Evolutionary conservation across 345 rosid species (phyloP).

Genomic region (Gossypium rotundifolium): DNA sequence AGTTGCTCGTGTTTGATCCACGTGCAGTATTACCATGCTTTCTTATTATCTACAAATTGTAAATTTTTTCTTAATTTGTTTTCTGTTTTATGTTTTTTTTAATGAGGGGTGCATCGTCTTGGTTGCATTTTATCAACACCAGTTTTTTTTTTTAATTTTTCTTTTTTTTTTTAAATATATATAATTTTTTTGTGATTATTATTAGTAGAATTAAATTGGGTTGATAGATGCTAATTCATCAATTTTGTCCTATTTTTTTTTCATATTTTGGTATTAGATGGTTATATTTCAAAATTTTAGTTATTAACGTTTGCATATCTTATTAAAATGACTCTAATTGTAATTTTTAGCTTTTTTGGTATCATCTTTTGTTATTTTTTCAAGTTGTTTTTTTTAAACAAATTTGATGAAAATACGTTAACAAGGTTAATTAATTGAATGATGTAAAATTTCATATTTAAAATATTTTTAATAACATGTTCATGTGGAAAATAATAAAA

Average conservation of each 20-base stretch:
- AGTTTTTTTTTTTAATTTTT: conserved; percentile 13
- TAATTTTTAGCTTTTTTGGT: too few relatives aligned
- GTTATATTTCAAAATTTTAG: too few relatives aligned
- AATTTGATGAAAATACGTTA: too few relatives aligned
- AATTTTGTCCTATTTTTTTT: not conserved
- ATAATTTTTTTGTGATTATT: conserved; percentile 8
- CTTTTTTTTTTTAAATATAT: not conserved
- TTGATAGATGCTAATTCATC: conserved; percentile 41
- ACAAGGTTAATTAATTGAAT: too few relatives aligned
- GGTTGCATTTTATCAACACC: conserved; percentile 39
- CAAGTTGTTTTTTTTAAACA: too few relatives aligned
- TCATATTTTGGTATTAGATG: too few relatives aligned
- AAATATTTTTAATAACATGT: too few relatives aligned
- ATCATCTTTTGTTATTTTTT: too few relatives aligned
- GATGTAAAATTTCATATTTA: too few relatives aligned
- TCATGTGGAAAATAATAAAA: too few relatives aligned
- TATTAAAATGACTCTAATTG: too few relatives aligned
- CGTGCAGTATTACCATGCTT: conserved; percentile 96
- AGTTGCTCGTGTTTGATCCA: conserved; percentile 74
- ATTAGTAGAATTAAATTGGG: conserved; percentile 23
- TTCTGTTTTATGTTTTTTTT: conserved; percentile 10
- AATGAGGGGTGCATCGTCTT: not conserved
- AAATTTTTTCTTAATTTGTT: conserved; percentile 18
- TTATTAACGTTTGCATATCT: too few relatives aligned
- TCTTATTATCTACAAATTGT: conserved; percentile 83